Base-by-base conservation (phyloP, 495 filamentous ascomycete genomes). In the Oidiodendron maius region DNA sequence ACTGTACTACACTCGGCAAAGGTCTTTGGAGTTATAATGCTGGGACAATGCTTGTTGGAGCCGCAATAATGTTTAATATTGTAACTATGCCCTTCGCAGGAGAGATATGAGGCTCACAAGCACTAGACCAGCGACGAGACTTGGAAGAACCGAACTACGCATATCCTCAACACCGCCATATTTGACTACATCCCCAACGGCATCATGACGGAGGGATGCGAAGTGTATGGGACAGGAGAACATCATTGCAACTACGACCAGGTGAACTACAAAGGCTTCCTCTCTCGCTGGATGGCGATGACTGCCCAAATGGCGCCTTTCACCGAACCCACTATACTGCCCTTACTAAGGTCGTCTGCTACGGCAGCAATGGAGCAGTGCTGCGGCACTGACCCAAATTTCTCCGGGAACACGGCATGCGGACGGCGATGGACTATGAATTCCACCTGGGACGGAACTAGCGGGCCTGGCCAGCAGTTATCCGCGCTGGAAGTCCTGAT, bases 1-100 rank as follows among this genome's bases (percentile, higher is more conserved):
- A 80, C 34, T 93, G 88, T 65, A 67, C 63, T 10, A 57, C 74
- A 25, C 68, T 81, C 51, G 81, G 81, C 51, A 62, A 73, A 51
- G 71, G 80, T 40, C 84, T 89, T 64, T 90, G 83, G 82, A 77
- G 78, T 1, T 91, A 91, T 66, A 87, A 86, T 61, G 76, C 83
- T 28, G 88, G 79, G 36, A 82, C 84, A 13, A 88, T 78, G 60
- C 69, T 91, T 36, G 77, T 77, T 46, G 88, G 88, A 11, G 77
- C 83, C 4, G 84, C 84, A 15, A 77, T 80, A 58, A 89, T 91
- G 84, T 86, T 83, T 69, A 89, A 90, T 59, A 60, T 79, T 50
- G 26, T 13, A 24, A 35, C 32, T 35, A 35, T 16, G 83, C 80
- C 11, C n/a, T n/a, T n/a, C 56, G 61, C 23, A 50, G 69, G 23